Evolutionary conservation across 1,139 yeast genomes (phyloP).

Genomic region (Lodderomyces orthopsilosis): DNA sequence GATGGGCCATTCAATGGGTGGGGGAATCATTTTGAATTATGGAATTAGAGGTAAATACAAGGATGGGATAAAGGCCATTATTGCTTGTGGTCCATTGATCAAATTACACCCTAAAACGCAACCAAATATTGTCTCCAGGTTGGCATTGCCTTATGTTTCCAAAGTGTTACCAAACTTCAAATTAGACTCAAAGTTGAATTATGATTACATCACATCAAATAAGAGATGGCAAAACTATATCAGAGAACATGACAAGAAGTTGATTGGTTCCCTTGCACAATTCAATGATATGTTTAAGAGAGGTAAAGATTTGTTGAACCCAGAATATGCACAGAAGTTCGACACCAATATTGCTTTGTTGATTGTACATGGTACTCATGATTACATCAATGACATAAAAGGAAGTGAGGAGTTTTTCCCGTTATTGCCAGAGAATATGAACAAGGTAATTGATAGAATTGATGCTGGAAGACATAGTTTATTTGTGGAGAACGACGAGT

Average conservation of each 20-base stretch:
- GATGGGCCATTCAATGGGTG: constrained; percentile 96
- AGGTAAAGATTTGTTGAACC: constrained; percentile 51
- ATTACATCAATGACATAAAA: constrained; percentile 51
- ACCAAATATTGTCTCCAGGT: constrained; percentile 50
- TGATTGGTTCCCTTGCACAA: constrained; percentile 41
- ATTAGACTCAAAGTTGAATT: constrained; percentile 55
- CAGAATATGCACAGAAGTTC: constrained; percentile 42
- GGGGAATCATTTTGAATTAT: constrained; percentile 76
- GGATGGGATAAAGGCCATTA: constrained; percentile 52
- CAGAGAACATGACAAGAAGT: constrained; percentile 33
- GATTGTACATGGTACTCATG: constrained; percentile 43
- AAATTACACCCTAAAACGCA: constrained; percentile 54
- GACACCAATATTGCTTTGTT: constrained; percentile 45
- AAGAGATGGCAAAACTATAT: constrained; percentile 46
- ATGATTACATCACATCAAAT: constrained; percentile 57
- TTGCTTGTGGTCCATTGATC: constrained; percentile 69
- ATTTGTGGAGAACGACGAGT: constrained; percentile 41
- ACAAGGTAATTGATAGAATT: constrained; percentile 19
- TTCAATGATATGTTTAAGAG: constrained; percentile 65
- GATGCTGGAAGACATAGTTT: constrained; percentile 45
- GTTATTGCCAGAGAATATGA: constrained; percentile 29
- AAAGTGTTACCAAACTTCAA: constrained; percentile 51
- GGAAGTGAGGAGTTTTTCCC: constrained; percentile 51
- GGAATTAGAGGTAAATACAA: constrained; percentile 62
- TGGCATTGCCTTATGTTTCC: constrained; percentile 48